These are phyloP conservation scores for Ajuga chamaepitys DNA, from an alignment of 257 asterid species.

Conservation along the genomic window DNA sequence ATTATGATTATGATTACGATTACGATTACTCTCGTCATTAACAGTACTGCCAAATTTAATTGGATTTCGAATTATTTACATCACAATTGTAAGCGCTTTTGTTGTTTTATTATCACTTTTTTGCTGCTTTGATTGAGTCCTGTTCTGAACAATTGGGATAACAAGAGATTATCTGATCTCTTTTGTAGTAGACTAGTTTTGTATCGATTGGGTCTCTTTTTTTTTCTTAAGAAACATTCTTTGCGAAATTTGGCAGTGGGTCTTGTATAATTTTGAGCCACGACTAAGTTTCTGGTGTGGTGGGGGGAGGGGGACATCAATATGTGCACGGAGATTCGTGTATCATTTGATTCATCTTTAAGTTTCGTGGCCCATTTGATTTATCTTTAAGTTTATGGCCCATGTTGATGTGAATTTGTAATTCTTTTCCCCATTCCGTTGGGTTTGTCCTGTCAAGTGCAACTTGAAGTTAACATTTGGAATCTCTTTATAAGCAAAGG, in stretches of 20 bases:
- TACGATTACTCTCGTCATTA: neutral
- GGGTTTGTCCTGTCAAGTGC: neutral
- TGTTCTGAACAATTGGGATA: neutral
- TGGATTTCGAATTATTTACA: neutral
- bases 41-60: neutral
- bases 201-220: neutral
- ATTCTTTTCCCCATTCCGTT: neutral
- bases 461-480: neutral
- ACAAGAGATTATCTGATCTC: neutral
- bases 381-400: neutral
- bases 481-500: neutral
- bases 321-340: neutral
- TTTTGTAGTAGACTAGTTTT: neutral
- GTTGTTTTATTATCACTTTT: neutral
- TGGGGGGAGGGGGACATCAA: neutral
- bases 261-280: neutral
- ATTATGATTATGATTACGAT: neutral
- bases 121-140: neutral
- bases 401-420: neutral
- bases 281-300: constrained; percentile 6
- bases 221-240: neutral
- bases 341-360: neutral
- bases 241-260: neutral
- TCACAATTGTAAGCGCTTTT: no score
- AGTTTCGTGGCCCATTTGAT: neutral